Evolutionary conservation across 805 yeast species (phyloP), one percentile per base, ranked within the genome.

Genomic region (Limtongia smithiae): DNA sequence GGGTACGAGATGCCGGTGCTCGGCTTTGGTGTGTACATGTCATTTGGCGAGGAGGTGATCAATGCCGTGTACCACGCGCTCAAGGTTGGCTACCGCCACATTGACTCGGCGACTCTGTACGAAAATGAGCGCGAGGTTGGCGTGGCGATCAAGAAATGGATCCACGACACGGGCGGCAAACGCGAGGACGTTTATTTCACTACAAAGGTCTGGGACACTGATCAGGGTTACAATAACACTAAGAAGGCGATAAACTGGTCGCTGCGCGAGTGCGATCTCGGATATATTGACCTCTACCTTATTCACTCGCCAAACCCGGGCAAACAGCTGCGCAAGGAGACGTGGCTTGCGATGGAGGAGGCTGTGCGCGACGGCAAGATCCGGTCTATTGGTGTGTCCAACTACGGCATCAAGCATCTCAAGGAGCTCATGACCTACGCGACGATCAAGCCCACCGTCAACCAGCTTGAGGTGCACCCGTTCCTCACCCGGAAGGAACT

Each of bases 1-100:
- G 93, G 93, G 43, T 66, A 71, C 52, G 73, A 75, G 58, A 81
- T 85, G 79, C 94, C 95, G 48, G 69, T 77, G 47, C 81, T 84
- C 54, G 94, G 94, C 45, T 75, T 85, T 51, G 95, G 95, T 35
- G 80, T 83, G 68, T 85, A 93, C 91, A 85, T 85, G 67, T 82
- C 85, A 55, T 76, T 79, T 62, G 76, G 78, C 44, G 77, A 68
- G 31, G 74, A 78, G 36, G 81, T 85, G 55, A 82, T 88, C 27
- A 79, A 77, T 44, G 80, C 81, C 55, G 50, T 46, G 5, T 85
- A 84, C 76, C 80, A 85, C 40, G 96, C 96, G 60, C 83, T 87
- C 65, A 83, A 85, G 63, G 71, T 76, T 30, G 96, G 96, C 11
- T 88, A 88, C 75, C 77, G 96, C 63, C 70, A 79, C 54, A 77